Conservation (phyloP, 495 filamentous ascomycete species). For the Elasticomyces elasticus region DNA sequence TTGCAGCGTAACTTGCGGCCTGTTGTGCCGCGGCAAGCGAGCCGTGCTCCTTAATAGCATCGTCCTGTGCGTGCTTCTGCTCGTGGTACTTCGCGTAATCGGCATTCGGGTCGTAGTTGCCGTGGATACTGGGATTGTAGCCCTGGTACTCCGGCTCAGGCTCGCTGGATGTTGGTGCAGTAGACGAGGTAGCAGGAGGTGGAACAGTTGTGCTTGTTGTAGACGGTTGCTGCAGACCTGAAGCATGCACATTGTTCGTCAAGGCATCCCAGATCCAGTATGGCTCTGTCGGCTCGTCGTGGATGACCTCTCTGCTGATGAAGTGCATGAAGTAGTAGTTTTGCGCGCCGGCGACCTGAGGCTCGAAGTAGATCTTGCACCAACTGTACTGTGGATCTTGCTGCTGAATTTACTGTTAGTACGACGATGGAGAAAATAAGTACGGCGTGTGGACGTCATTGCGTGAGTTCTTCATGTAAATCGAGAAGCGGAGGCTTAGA, state of each 20-base stretch:
- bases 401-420: background rate
- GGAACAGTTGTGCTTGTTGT: background rate
- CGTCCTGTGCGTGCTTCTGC: constrained; percentile 29
- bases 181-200: background rate
- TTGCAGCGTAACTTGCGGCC: constrained; percentile 46
- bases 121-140: constrained; percentile 94
- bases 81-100: constrained; percentile 60
- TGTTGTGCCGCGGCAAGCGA: constrained; percentile 19
- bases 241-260: constrained; percentile 8
- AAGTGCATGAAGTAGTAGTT: constrained; percentile 20
- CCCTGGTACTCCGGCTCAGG: constrained; percentile 34
- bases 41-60: constrained; percentile 27
- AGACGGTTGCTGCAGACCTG: constrained; percentile 11
- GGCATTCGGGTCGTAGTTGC: constrained; percentile 87
- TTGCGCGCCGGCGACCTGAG: background rate
- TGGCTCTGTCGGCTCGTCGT: constrained; percentile 15
- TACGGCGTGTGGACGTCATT: background rate
- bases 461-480: no score
- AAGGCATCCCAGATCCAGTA: constrained; percentile 22
- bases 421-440: background rate
- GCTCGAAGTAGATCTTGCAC: constrained; percentile 18
- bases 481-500: background rate
- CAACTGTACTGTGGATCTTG: constrained; percentile 5
- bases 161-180: background rate
- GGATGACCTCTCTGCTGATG: constrained; percentile 8